Percentiles rank a stretch among this genome's conserved stretches.
Conservation (phyloP, 805 yeast genomes). For the Saccharomycopsis sp. region DNA sequence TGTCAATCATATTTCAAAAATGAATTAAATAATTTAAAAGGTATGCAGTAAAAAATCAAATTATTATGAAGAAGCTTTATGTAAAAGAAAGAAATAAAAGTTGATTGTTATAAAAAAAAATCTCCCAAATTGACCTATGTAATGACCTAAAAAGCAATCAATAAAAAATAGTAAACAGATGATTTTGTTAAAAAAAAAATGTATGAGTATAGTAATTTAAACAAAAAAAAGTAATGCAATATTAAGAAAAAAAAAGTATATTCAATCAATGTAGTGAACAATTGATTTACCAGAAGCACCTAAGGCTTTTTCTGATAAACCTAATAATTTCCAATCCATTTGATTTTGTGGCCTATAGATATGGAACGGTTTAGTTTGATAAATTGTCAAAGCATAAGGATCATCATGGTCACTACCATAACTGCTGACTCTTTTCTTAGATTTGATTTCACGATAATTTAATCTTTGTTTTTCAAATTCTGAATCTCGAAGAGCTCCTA, state of each 20-base stretch:
- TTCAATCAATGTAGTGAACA: conserved; percentile 17
- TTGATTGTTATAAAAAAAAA: too few relatives aligned
- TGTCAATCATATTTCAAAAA: too few relatives aligned
- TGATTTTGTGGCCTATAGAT: conserved; percentile 17
- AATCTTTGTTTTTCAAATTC: not conserved
- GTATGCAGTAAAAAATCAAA: too few relatives aligned
- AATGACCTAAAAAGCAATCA: not conserved
- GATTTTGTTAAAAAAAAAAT: too few relatives aligned
- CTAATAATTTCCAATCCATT: conserved; percentile 18
- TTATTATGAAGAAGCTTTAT: too few relatives aligned
- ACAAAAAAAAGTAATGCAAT: not conserved
- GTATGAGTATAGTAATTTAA: too few relatives aligned
- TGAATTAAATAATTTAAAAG: too few relatives aligned
- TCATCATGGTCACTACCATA: not conserved
- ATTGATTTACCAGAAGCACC: conserved; percentile 13
- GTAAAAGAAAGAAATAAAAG: too few relatives aligned
- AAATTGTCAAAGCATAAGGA: conserved; percentile 14
- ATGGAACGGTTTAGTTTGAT: conserved; percentile 16
- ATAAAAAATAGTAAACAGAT: not conserved
- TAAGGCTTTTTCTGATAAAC: conserved; percentile 14
- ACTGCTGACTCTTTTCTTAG: not conserved
- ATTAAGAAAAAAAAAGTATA: conserved; percentile 18
- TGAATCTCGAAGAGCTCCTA: conserved; percentile 9
- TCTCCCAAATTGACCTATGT: too few relatives aligned
- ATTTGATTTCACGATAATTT: not conserved